Conservation (phyloP, 2,329 filamentous ascomycete genomes). For the Raffaelea ambrosiae region DNA sequence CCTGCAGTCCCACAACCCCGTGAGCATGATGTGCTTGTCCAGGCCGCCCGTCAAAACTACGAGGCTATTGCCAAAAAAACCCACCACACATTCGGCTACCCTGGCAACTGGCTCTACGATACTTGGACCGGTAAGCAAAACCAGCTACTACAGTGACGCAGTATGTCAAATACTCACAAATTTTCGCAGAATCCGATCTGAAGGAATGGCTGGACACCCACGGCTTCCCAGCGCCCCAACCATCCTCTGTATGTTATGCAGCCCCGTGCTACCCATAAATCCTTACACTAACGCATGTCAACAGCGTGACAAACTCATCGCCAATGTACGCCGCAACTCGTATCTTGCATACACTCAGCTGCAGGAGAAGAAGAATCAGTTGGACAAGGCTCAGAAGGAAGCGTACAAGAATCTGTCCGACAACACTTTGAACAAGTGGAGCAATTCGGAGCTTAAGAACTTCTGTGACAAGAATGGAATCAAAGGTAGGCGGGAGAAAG, state of each 20-base stretch:
- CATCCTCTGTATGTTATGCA: constrained; percentile 47
- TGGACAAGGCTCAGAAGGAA: constrained; percentile 55
- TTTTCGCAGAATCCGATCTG: constrained; percentile 63
- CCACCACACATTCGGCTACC: constrained; percentile 75
- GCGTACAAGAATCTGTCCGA: constrained; percentile 72
- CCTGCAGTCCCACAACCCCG: constrained; percentile 67
- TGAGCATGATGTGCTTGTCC: constrained; percentile 72
- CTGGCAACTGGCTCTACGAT: constrained; percentile 89
- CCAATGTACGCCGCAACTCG: constrained; percentile 83
- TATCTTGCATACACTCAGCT: constrained; percentile 65
- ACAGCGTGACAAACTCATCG: constrained; percentile 76
- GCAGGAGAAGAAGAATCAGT: constrained; percentile 51
- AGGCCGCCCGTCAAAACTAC: constrained; percentile 72
- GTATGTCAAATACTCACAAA: neutral
- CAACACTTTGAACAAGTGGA: constrained; percentile 81
- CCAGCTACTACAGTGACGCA: too few species aligned
- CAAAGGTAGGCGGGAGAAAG: constrained; percentile 22
- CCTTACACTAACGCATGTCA: too few species aligned
- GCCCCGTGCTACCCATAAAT: neutral
- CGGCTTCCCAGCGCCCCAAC: constrained; percentile 79
- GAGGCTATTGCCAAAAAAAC: constrained; percentile 64
- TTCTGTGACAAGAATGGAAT: constrained; percentile 89
- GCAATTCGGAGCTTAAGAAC: constrained; percentile 79
- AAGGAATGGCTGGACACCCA: constrained; percentile 90
- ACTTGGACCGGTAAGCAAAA: constrained; percentile 56